Evolutionary conservation across 2,329 filamentous ascomycete species (phyloP).

Genomic region (Calonectria hongkongensis): DNA sequence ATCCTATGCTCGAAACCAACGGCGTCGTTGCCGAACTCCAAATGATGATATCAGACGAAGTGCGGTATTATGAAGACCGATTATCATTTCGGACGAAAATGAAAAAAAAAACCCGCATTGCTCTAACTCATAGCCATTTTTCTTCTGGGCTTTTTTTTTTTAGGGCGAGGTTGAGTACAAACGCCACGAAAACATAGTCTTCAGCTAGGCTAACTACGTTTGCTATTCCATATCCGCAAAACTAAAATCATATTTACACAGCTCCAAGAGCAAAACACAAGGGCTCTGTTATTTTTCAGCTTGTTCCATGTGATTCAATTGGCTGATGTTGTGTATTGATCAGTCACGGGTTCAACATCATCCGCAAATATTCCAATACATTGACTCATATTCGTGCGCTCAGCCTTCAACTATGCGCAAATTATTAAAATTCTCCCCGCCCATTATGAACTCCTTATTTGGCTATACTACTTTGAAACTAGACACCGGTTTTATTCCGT

Average conservation of each 20-base stretch:
- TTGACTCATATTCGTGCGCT: too few relatives aligned
- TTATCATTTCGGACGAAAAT: not conserved
- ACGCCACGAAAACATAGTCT: not conserved
- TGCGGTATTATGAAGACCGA: too few relatives aligned
- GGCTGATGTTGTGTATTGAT: too few relatives aligned
- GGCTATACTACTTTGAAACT: not conserved
- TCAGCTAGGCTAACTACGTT: conserved; percentile 4
- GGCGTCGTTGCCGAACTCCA: too few relatives aligned
- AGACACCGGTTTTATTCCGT: not conserved
- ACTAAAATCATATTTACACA: not conserved
- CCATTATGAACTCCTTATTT: not conserved
- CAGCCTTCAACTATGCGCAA: too few relatives aligned
- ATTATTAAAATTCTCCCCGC: too few relatives aligned
- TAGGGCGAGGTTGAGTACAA: conserved; percentile 8
- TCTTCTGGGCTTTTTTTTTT: not conserved
- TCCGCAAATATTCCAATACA: not conserved
- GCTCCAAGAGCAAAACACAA: too few relatives aligned
- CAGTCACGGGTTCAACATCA: not conserved
- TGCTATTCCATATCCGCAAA: not conserved
- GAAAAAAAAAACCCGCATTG: not conserved
- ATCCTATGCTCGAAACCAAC: not conserved
- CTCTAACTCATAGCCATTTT: not conserved
- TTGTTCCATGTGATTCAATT: too few relatives aligned
- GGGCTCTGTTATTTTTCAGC: not conserved
- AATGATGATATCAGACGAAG: not conserved